Percentiles rank a stretch among this genome's conserved stretches.
Evolutionary conservation across 805 yeast genomes (phyloP).

Genomic region (Candida golubevii): DNA sequence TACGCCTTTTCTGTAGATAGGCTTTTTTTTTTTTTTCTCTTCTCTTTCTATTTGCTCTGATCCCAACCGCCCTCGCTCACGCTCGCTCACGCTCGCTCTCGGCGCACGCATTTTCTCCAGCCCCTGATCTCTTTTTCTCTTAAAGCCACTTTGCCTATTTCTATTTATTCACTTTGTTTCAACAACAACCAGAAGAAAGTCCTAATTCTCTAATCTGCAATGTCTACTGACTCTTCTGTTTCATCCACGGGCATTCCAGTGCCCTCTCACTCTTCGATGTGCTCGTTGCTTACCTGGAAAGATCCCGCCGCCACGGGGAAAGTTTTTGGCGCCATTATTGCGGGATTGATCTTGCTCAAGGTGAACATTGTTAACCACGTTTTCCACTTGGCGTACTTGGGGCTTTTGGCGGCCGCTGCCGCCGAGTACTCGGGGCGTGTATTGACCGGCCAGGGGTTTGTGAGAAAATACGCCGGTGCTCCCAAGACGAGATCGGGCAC

Average conservation of each 20-base stretch:
- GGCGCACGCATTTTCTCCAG: not conserved
- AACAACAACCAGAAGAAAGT: not conserved
- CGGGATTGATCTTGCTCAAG: conserved; percentile 53
- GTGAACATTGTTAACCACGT: conserved; percentile 59
- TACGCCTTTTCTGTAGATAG: too few relatives aligned
- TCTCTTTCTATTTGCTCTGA: not conserved
- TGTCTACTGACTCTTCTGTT: conserved; percentile 1
- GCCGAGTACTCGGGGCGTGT: conserved; percentile 75
- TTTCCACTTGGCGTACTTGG: conserved; percentile 56
- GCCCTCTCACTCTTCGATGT: conserved; percentile 8
- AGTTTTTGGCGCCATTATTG: conserved; percentile 61
- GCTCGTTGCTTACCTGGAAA: conserved; percentile 62
- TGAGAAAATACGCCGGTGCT: conserved; percentile 71
- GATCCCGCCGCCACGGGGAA: conserved; percentile 75
- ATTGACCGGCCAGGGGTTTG: conserved; percentile 74
- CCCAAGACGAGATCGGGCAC: conserved; percentile 32
- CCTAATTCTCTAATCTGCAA: not conserved
- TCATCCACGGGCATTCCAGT: conserved; percentile 1
- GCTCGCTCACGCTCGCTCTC: not conserved
- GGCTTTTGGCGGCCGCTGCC: conserved; percentile 58
- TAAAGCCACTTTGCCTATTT: too few relatives aligned
- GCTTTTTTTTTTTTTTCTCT: too few relatives aligned
- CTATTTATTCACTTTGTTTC: conserved; percentile 6
- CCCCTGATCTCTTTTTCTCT: conserved; percentile 1
- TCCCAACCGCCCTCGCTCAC: not conserved